Percentiles rank a stretch among this genome's conserved stretches.
These are phyloP conservation scores for Penstemon davidsonii DNA, from an alignment of 257 asterid genomes.

Conservation along the genomic window DNA sequence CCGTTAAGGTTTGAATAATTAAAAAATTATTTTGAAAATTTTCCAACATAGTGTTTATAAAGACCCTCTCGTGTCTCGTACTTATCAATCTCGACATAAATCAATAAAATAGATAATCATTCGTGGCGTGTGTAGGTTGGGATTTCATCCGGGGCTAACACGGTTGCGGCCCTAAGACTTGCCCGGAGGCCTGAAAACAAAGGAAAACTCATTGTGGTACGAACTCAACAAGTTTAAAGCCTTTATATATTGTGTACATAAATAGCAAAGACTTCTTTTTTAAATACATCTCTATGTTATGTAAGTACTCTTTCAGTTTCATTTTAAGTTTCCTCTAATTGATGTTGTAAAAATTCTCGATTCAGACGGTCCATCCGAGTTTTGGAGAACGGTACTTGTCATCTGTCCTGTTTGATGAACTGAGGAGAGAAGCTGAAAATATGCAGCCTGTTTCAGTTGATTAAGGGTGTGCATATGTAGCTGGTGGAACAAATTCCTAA, in stretches of 20 bases:
- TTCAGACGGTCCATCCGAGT: conserved; percentile 88
- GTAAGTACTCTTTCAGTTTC: no score
- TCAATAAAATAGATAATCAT: background rate
- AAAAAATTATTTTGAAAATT: no score
- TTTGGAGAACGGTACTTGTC: conserved; percentile 93
- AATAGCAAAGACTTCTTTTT: background rate
- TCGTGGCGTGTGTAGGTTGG: conserved; percentile 58
- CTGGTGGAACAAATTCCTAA: background rate
- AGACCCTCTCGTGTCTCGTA: background rate
- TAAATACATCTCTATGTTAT: no score
- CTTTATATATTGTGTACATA: background rate
- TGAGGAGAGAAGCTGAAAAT: conserved; percentile 81
- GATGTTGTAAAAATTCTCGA: background rate
- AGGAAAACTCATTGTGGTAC: conserved; percentile 95
- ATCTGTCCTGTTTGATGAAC: conserved; percentile 76
- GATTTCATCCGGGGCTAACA: conserved; percentile 96
- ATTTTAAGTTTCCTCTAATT: no score
- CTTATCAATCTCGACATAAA: background rate
- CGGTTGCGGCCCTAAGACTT: conserved; percentile 84
- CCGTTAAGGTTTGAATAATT: no score
- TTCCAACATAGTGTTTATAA: no score
- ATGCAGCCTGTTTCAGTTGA: conserved; percentile 97
- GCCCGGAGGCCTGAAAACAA: conserved; percentile 87
- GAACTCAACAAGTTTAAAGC: conserved; percentile 3
- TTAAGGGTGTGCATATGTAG: conserved; percentile 25